Evolutionary conservation across 1,139 yeast species (phyloP).

Genomic region (Debaryomycetaceae sp.): DNA sequence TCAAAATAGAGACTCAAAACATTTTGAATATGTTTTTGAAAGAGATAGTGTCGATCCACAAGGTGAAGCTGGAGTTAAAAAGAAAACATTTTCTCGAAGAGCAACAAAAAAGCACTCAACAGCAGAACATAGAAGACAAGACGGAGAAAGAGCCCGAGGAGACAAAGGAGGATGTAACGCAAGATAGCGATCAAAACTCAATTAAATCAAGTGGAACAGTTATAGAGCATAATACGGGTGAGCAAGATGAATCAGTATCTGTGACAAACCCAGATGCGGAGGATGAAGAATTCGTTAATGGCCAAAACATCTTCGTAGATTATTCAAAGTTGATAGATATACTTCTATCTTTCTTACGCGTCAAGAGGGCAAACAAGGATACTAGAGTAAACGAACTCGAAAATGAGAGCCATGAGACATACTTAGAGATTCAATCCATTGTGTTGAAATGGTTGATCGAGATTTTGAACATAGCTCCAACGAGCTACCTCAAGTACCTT

Average conservation of each 20-base stretch:
- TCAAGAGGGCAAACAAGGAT: conserved; percentile 28
- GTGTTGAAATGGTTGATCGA: conserved; percentile 83
- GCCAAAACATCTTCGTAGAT: conserved; percentile 83
- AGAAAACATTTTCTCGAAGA: conserved; percentile 25
- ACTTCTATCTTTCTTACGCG: conserved; percentile 71
- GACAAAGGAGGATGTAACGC: conserved; percentile 5
- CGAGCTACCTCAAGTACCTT: conserved; percentile 62
- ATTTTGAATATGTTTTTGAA: conserved; percentile 71
- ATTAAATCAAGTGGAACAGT: conserved; percentile 17
- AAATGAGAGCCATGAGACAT: conserved; percentile 43
- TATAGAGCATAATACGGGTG: conserved; percentile 9
- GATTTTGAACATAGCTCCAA: conserved; percentile 70
- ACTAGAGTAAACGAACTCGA: conserved; percentile 26
- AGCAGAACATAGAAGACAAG: conserved; percentile 6
- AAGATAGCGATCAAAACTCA: conserved; percentile 13
- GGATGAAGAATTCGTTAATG: conserved; percentile 58
- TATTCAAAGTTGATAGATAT: conserved; percentile 79
- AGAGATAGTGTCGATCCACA: conserved; percentile 74
- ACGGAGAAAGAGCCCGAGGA: conserved; percentile 5
- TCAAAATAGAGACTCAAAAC: conserved; percentile 79
- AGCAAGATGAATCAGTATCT: conserved; percentile 5
- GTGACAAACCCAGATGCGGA: conserved; percentile 11
- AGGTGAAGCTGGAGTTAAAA: conserved; percentile 54
- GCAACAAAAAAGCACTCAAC: conserved; percentile 6
- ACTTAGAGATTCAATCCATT: conserved; percentile 75